Evolutionary conservation across 257 asterid genomes (phyloP).

Genomic region (Ocimum tenuiflorum): DNA sequence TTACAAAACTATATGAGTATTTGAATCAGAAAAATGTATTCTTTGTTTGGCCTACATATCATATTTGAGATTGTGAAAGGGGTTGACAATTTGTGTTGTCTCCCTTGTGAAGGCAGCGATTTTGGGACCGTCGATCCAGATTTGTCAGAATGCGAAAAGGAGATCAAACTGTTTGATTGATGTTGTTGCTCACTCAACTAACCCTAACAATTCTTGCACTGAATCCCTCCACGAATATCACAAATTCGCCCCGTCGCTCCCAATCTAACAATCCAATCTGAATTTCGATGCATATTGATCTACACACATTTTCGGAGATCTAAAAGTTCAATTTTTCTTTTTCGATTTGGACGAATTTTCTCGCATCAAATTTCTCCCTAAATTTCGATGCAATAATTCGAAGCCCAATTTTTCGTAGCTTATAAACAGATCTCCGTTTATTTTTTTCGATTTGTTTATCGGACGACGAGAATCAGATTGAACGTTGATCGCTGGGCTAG

Average conservation of each 20-base stretch:
- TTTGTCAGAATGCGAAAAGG: conserved; percentile 7
- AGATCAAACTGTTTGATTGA: conserved; percentile 13
- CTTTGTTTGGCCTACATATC: too few relatives aligned
- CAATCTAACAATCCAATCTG: not conserved
- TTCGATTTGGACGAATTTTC: not conserved
- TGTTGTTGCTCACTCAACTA: conserved; percentile 7
- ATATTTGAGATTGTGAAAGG: too few relatives aligned
- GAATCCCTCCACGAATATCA: not conserved
- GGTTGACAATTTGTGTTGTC: not conserved
- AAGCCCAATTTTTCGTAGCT: not conserved
- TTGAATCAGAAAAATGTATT: too few relatives aligned
- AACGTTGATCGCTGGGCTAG: conserved; percentile 18
- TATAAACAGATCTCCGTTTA: not conserved
- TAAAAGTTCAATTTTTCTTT: not conserved
- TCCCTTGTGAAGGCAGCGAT: not conserved
- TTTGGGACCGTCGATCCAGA: not conserved
- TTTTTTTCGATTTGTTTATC: not conserved
- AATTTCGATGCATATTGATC: not conserved
- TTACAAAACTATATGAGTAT: too few relatives aligned
- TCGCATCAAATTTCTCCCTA: conserved; percentile 15
- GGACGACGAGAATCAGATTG: conserved; percentile 16
- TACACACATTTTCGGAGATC: not conserved
- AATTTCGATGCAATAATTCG: too few relatives aligned
- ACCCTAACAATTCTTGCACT: not conserved
- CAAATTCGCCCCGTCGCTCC: not conserved